phyloP scores from a whole-genome alignment of 371 early-diverging fungal species.

The Vavraia culicis region DNA sequence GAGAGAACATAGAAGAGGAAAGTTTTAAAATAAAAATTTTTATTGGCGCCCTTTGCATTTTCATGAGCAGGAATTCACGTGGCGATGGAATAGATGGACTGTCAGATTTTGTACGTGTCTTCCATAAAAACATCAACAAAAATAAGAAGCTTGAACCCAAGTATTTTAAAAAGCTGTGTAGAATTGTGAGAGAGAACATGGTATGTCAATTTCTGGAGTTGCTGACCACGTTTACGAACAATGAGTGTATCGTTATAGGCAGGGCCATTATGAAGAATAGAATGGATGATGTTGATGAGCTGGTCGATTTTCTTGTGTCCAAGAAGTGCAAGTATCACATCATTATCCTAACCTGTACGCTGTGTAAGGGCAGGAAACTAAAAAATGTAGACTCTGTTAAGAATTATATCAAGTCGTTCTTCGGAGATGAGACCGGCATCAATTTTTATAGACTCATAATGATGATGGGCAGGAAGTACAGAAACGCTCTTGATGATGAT shows the following conservation, averaged over 20 bases:
- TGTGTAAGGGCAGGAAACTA: no score
- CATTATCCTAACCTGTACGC: no score
- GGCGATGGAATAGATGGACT: no score
- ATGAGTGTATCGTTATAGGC: constrained; percentile 22
- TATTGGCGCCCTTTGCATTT: background rate
- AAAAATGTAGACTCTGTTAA: no score
- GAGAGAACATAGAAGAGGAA: constrained; percentile 41
- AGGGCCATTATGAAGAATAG: constrained; percentile 9
- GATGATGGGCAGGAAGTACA: constrained; percentile 11
- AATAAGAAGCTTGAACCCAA: no score
- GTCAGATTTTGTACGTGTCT: no score
- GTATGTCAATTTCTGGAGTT: no score
- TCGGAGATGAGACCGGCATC: constrained; percentile 2
- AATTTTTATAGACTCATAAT: constrained; percentile 12
- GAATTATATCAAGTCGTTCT: constrained; percentile 10
- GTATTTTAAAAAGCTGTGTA: no score
- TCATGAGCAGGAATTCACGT: no score
- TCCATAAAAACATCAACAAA: no score
- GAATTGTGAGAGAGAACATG: no score
- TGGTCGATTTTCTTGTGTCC: background rate
- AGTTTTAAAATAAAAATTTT: constrained; percentile 17
- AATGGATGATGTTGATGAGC: no score
- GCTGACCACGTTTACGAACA: constrained; percentile 1
- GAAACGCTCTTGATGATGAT: constrained; percentile 1
- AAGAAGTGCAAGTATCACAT: background rate